These are phyloP conservation scores for Coffea eugenioides DNA, from an alignment of 257 asterid species.

Conservation along the genomic window DNA sequence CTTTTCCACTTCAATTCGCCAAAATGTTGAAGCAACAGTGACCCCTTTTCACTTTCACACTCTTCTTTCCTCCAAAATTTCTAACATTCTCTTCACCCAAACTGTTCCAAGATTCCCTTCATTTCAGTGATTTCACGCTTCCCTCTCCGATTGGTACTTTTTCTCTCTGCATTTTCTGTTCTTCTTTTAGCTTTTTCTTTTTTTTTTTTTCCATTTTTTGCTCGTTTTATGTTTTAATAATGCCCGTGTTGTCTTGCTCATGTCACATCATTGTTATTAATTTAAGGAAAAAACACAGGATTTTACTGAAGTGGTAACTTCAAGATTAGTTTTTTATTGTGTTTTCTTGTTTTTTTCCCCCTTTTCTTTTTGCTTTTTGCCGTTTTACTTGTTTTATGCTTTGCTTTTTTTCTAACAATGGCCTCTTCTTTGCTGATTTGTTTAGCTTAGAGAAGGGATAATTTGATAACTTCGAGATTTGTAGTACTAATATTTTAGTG, in stretches of 20 bases:
- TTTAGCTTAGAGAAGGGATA: neutral
- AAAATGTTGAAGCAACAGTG: neutral
- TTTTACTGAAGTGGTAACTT: too few relatives aligned
- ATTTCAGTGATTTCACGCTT: slow-evolving; percentile 6
- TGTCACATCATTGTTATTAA: neutral
- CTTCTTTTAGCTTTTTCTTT: neutral
- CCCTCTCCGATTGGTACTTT: slow-evolving; percentile 32
- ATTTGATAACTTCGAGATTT: neutral
- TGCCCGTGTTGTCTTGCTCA: neutral
- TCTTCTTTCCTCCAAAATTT: slow-evolving; percentile 3
- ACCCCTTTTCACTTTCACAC: neutral
- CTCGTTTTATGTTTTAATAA: neutral
- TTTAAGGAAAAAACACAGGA: neutral
- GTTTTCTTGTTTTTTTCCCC: too few relatives aligned
- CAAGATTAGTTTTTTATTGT: neutral
- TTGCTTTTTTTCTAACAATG: neutral
- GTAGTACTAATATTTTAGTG: neutral
- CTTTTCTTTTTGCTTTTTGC: too few relatives aligned
- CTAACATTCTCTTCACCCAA: neutral
- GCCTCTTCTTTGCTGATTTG: neutral
- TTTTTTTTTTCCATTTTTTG: neutral
- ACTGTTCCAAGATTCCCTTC: slow-evolving; percentile 17
- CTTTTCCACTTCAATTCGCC: neutral
- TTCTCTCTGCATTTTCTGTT: slow-evolving; percentile 6
- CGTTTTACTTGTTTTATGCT: too few relatives aligned